A percentile compares a stretch with the other conserved stretches of the same genome.
Evolutionary conservation across 2,329 filamentous ascomycete genomes (phyloP).

Genomic region (Fusarium longipes): DNA sequence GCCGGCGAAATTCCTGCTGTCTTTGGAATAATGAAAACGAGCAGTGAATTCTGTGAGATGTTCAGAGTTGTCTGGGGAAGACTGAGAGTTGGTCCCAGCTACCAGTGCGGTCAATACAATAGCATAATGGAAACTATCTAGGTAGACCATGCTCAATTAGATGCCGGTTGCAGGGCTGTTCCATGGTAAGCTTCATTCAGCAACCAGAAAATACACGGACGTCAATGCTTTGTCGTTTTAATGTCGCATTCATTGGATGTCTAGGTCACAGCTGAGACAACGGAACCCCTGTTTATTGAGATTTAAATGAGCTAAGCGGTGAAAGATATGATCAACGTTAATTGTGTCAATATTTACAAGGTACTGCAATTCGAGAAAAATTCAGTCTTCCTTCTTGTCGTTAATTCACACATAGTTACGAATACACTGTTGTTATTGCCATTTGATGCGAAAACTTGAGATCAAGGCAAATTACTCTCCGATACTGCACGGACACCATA

Average conservation of each 20-base stretch:
- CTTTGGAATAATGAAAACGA: not conserved
- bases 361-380: not conserved
- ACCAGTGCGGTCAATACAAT: not conserved
- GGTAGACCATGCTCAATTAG: not conserved
- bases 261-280: conserved; percentile 17
- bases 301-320: conserved; percentile 19
- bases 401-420: not conserved
- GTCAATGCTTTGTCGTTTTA: conserved; percentile 4
- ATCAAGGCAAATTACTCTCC: conserved; percentile 1
- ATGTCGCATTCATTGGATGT: conserved; percentile 8
- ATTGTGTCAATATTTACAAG: conserved; percentile 10
- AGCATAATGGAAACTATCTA: not conserved
- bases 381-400: not conserved
- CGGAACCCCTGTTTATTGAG: conserved; percentile 13
- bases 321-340: conserved; percentile 9
- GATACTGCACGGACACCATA: conserved; percentile 12
- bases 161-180: conserved; percentile 6
- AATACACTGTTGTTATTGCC: conserved; percentile 1
- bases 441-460: conserved; percentile 21
- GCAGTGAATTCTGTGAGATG: not conserved
- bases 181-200: conserved; percentile 18
- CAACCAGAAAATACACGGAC: conserved; percentile 1
- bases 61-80: not conserved
- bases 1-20: not conserved
- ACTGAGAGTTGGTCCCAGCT: not conserved